Conservation (phyloP, 2,329 filamentous ascomycete genomes). For the Aspergillus pseudotamarii region DNA sequence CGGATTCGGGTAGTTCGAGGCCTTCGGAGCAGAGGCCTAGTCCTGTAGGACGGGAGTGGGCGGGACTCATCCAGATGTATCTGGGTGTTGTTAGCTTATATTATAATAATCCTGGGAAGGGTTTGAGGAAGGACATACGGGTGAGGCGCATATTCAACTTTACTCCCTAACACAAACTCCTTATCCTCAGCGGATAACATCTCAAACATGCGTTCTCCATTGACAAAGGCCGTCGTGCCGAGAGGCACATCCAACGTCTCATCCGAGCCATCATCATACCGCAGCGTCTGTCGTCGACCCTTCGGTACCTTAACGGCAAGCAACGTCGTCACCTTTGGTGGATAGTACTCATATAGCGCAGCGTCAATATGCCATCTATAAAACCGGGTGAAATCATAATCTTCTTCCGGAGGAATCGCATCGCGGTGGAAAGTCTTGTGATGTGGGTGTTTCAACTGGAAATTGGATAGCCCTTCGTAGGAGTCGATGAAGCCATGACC, state of each 20-base stretch:
- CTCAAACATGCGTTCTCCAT: constrained; percentile 71
- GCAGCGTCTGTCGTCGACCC: constrained; percentile 66
- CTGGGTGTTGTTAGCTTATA: constrained; percentile 14
- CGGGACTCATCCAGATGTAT: constrained; percentile 75
- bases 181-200: constrained; percentile 66
- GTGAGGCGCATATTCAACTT: constrained; percentile 75
- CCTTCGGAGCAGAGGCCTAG: constrained; percentile 71
- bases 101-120: not conserved
- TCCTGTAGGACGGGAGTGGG: constrained; percentile 67
- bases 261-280: constrained; percentile 72
- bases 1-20: constrained; percentile 60
- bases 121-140: constrained; percentile 50
- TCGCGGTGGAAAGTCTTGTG: constrained; percentile 75
- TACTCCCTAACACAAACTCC: constrained; percentile 66
- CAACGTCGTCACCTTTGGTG: constrained; percentile 71
- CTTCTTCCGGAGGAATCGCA: constrained; percentile 63
- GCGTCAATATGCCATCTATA: constrained; percentile 84
- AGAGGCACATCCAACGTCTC: constrained; percentile 70
- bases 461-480: constrained; percentile 71
- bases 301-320: constrained; percentile 73
- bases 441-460: constrained; percentile 73
- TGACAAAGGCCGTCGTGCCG: constrained; percentile 76
- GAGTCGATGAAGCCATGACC: constrained; percentile 71
- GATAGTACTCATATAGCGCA: constrained; percentile 73
- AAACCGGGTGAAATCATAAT: constrained; percentile 61